phyloP scores from a whole-genome alignment of 371 early-diverging fungal genomes.

The Mortierella sp. region DNA sequence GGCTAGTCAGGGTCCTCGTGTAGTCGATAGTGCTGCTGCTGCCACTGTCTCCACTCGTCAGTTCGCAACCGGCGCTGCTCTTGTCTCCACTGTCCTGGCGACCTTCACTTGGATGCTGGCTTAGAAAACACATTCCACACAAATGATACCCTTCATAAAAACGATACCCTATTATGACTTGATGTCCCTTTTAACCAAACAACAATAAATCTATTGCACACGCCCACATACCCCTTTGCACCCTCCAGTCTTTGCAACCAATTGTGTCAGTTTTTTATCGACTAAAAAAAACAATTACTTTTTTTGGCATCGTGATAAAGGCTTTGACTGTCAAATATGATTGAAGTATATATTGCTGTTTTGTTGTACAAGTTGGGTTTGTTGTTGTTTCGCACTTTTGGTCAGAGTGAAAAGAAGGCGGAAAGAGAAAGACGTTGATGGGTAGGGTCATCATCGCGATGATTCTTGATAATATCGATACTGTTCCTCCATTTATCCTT shows the following conservation, averaged over 20 bases:
- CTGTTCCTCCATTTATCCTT: neutral
- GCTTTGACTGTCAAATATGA: neutral
- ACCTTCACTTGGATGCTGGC: conserved; percentile 19
- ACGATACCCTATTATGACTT: neutral
- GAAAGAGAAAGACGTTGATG: neutral
- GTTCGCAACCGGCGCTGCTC: neutral
- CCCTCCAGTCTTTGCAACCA: too few relatives aligned
- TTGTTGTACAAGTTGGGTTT: neutral
- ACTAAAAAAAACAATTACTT: neutral
- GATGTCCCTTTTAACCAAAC: too few relatives aligned
- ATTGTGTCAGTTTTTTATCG: too few relatives aligned
- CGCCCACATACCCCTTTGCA: too few relatives aligned
- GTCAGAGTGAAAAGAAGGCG: neutral
- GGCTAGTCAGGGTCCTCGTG: neutral
- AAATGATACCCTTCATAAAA: neutral
- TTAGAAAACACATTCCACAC: neutral
- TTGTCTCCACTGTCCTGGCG: conserved; percentile 7
- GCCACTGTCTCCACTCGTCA: neutral
- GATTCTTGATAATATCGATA: neutral
- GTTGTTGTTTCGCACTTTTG: neutral
- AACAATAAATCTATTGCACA: too few relatives aligned
- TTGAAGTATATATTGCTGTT: neutral
- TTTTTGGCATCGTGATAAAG: neutral
- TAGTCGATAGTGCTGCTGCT: conserved; percentile 12
- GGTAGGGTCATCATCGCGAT: neutral